Conservation (phyloP, 1,139 yeast species). For the Sugiyamaella novakii region DNA sequence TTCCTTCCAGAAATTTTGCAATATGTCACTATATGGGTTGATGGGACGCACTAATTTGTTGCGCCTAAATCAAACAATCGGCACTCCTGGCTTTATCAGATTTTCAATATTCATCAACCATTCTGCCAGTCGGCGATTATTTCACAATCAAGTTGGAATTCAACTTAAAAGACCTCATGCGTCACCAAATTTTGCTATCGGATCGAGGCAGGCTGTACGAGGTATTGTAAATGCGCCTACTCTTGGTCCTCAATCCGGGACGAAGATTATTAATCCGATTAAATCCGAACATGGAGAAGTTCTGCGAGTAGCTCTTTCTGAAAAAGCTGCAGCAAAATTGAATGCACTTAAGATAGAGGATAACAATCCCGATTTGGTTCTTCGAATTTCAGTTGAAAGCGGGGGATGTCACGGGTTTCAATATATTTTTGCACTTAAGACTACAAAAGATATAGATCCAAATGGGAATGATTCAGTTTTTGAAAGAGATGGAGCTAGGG, state of each 20-base stretch:
- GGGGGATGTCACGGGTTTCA: conserved; percentile 99
- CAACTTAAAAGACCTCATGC: background rate
- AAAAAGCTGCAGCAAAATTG: conserved; percentile 57
- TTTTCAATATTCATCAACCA: no score
- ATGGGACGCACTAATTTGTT: background rate
- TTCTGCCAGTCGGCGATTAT: background rate
- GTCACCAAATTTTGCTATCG: no score
- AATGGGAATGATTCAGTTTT: conserved; percentile 54
- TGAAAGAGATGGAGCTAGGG: conserved; percentile 66
- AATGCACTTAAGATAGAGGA: conserved; percentile 60
- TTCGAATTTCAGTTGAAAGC: conserved; percentile 83
- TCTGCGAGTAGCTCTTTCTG: conserved; percentile 45
- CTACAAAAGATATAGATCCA: conserved; percentile 47
- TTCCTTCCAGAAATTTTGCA: no score
- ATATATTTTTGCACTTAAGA: conserved; percentile 69
- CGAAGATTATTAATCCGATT: conserved; percentile 38
- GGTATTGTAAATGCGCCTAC: conserved; percentile 16
- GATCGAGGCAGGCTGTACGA: conserved; percentile 1
- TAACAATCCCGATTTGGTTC: conserved; percentile 59
- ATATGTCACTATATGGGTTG: background rate
- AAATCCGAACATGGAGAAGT: conserved; percentile 40
- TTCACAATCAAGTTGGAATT: background rate
- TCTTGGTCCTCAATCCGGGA: conserved; percentile 24
- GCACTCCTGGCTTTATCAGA: no score
- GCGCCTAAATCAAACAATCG: no score